Evolutionary conservation across 331 rosid species (phyloP), one percentile per base, ranked within the genome.

Genomic region (Stylosanthes scabra): DNA sequence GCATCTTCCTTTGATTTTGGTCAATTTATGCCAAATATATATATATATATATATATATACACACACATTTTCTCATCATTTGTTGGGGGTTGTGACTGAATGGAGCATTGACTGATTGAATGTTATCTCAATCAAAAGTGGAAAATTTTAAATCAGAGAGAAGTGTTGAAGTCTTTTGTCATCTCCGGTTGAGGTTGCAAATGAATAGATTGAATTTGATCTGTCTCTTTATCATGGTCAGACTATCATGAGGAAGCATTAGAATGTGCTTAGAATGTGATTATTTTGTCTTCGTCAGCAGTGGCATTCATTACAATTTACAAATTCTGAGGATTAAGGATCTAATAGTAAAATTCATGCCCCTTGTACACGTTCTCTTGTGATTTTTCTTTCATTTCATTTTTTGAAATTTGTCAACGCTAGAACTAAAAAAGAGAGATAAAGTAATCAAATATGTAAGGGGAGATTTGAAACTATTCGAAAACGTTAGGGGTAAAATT

Each of bases 91-190:
- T 11, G 9, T 66, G 74, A 72, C 9, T 14, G 42, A 66, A 50
- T 31, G 76, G 63, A 62, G 12, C 15, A 31, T 8, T 44, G 14
- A 16, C 42, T 31, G 3, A 57, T 31, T 62, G 31, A 52, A 9
- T 6, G 28, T 11, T 39, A 47, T 31, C 59, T 79, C 13, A 66
- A 27, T 69, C 8, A 58, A 46, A 59, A 27, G 25, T 55, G 56
- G 46, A 41, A 31, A 44, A 50, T 14, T 51, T 60, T 57, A 69
- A 59, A 59, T 68, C 41, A 57, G 59, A 77, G 58, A 61, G 59
- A 69, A 54, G 39, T 8, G 29, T 9, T 29, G 52, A 52, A 42
- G 20, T 29, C 15, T 29, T 29, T 15, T 70, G 29, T 70, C 34
- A 11, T 42, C 14, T 61, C 45, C 63, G 41, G 45, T 28, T 50